phyloP scores from a whole-genome alignment of 129 eudicot species.

The Tagetes patula region DNA sequence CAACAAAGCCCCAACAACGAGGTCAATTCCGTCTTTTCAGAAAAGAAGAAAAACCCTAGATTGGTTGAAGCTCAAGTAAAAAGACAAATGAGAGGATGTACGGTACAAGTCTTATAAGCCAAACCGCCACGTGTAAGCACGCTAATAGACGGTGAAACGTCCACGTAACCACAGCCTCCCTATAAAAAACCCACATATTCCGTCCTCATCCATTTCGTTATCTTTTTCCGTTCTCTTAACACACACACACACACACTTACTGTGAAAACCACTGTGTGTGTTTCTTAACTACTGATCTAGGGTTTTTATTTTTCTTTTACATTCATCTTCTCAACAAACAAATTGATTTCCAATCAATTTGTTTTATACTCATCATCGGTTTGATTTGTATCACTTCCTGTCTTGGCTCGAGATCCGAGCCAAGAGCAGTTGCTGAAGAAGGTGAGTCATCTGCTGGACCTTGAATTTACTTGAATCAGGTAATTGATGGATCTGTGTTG shows the following conservation, averaged over 20 bases:
- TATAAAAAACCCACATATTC: slow-evolving; percentile 30
- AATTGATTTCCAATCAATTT: too few relatives aligned
- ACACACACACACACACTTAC: slow-evolving; percentile 16
- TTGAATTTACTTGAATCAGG: slow-evolving; percentile 16
- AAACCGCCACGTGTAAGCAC: slow-evolving; percentile 42
- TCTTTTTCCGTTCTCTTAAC: slow-evolving; percentile 23
- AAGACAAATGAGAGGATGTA: slow-evolving; percentile 25
- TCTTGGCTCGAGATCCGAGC: slow-evolving; percentile 94
- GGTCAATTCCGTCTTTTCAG: slow-evolving; percentile 18
- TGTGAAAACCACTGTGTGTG: not conserved
- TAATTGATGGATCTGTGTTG: slow-evolving; percentile 16
- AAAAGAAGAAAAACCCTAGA: slow-evolving; percentile 32
- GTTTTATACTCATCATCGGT: slow-evolving; percentile 29
- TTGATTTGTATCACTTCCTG: slow-evolving; percentile 28
- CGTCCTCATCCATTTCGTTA: slow-evolving; percentile 58
- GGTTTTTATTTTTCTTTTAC: not conserved
- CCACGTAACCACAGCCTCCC: slow-evolving; percentile 55
- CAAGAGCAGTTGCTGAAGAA: slow-evolving; percentile 56
- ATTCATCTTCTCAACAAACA: too few relatives aligned
- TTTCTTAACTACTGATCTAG: slow-evolving; percentile 26
- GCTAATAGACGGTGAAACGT: slow-evolving; percentile 49
- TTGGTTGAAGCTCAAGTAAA: slow-evolving; percentile 18
- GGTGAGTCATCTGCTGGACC: slow-evolving; percentile 21
- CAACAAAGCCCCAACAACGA: slow-evolving; percentile 25
- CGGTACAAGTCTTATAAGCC: slow-evolving; percentile 25